Percentiles rank a stretch among this genome's conserved stretches.
Conservation (phyloP, 2,329 filamentous ascomycete genomes). For the Diplodia mutila region DNA sequence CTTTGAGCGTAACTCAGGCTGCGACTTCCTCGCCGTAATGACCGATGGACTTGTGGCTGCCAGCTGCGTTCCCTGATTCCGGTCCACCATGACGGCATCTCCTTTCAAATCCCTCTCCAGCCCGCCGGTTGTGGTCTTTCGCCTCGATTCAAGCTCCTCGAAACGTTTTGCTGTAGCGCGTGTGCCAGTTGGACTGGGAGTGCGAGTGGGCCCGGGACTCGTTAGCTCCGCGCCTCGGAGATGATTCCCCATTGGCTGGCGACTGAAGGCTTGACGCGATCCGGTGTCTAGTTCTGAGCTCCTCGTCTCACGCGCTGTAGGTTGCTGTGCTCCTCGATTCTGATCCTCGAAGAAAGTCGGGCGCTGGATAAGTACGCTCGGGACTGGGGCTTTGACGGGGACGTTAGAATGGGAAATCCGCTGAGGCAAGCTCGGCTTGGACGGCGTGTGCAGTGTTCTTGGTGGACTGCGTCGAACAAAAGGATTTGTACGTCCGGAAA, state of each 20-base stretch:
- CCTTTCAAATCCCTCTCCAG: background rate
- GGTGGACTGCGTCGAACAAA: constrained; percentile 17
- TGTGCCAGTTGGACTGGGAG: background rate
- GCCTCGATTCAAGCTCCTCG: constrained; percentile 4
- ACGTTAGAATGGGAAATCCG: constrained; percentile 3
- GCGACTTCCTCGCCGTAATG: background rate
- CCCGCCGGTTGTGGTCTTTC: background rate
- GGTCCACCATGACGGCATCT: background rate
- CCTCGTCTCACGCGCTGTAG: background rate
- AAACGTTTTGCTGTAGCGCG: background rate
- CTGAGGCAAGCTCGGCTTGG: background rate
- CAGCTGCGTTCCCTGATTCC: background rate
- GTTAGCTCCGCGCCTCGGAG: background rate
- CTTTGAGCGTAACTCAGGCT: constrained; percentile 8
- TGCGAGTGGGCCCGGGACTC: background rate
- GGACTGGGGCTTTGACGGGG: constrained; percentile 2
- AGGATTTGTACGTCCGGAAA: constrained; percentile 1
- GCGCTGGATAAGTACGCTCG: background rate
- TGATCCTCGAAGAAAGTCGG: constrained; percentile 15
- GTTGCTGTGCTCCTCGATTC: background rate
- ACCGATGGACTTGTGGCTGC: background rate
- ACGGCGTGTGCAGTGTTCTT: background rate
- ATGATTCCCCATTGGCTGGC: background rate
- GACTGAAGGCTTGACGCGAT: background rate
- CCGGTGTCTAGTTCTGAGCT: background rate